Evolutionary conservation across 441 rosid species (phyloP).

Genomic region (Populus hybrid): DNA sequence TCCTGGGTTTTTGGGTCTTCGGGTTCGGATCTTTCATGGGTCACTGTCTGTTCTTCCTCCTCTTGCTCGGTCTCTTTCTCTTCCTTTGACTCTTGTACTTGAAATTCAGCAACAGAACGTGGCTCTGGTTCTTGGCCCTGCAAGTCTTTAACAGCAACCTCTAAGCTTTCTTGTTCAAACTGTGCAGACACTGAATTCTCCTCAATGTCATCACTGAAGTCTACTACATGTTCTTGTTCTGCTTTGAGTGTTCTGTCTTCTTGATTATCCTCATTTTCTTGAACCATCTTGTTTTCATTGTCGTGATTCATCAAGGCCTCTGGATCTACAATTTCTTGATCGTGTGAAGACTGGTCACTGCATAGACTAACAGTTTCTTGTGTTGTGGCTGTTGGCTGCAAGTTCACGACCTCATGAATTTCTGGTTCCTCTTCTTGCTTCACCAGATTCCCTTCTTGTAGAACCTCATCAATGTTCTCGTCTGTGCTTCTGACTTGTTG

Average conservation of each 20-base stretch:
- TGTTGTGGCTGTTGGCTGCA: neutral
- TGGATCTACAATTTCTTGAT: slow-evolving; percentile 21
- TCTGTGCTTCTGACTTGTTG: neutral
- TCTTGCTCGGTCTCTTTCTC: slow-evolving; percentile 9
- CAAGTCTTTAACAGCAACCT: slow-evolving; percentile 11
- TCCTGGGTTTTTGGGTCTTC: slow-evolving; percentile 13
- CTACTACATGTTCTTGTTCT: slow-evolving; percentile 7
- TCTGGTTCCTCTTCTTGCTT: slow-evolving; percentile 12
- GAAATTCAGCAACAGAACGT: neutral
- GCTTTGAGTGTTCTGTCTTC: slow-evolving; percentile 1
- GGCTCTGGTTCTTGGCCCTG: slow-evolving; percentile 14
- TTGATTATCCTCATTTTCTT: slow-evolving; percentile 14
- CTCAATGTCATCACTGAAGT: neutral
- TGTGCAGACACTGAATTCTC: neutral
- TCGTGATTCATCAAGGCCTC: slow-evolving; percentile 16
- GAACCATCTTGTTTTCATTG: slow-evolving; percentile 1
- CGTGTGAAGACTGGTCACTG: neutral
- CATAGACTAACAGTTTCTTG: slow-evolving; percentile 9
- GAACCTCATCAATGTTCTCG: neutral
- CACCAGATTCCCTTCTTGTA: slow-evolving; percentile 2
- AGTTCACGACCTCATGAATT: neutral
- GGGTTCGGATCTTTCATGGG: slow-evolving; percentile 39
- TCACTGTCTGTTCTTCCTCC: slow-evolving; percentile 20
- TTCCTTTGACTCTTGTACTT: slow-evolving; percentile 12
- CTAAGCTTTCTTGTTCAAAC: slow-evolving; percentile 7